These are phyloP conservation scores for Lippia alba DNA, from an alignment of 305 asterid genomes.

Conservation along the genomic window DNA sequence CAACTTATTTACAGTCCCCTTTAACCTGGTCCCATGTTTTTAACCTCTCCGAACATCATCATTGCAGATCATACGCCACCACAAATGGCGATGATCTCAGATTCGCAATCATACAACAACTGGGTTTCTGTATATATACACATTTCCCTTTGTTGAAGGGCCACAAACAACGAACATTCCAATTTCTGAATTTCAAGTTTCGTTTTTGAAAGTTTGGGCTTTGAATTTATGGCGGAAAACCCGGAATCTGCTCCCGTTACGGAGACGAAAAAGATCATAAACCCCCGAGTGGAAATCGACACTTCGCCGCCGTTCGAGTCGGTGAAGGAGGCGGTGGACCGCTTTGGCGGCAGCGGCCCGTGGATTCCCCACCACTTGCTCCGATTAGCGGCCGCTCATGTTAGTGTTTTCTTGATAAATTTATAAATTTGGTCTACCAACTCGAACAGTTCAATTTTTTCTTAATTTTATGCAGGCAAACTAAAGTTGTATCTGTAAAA, in stretches of 20 bases:
- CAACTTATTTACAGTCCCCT: constrained; percentile 7
- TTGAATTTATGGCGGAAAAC: constrained; percentile 47
- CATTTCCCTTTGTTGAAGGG: constrained; percentile 8
- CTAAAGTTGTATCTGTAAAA: no score
- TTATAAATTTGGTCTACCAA: no score
- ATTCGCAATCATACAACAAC: constrained; percentile 27
- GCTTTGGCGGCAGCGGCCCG: constrained; percentile 83
- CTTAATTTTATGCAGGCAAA: no score
- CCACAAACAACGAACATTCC: constrained; percentile 33
- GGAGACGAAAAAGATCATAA: constrained; percentile 55
- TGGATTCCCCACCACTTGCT: constrained; percentile 81
- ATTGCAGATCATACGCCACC: constrained; percentile 23
- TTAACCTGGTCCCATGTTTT: constrained; percentile 42
- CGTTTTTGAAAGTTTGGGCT: constrained; percentile 7
- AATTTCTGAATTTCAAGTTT: constrained; percentile 29
- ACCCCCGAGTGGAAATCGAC: constrained; percentile 79
- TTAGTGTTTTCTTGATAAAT: constrained; percentile 36
- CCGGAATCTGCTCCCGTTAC: constrained; percentile 38
- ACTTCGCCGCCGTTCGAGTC: constrained; percentile 91
- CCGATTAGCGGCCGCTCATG: constrained; percentile 59
- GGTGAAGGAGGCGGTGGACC: constrained; percentile 90
- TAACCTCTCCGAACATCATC: constrained; percentile 39
- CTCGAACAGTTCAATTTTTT: no score
- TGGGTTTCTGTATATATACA: constrained; percentile 17
- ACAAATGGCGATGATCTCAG: constrained; percentile 21